Percentiles rank a stretch among this genome's conserved stretches.
Evolutionary conservation across 495 filamentous ascomycete species (phyloP).

Genomic region (Penicillium angulare): DNA sequence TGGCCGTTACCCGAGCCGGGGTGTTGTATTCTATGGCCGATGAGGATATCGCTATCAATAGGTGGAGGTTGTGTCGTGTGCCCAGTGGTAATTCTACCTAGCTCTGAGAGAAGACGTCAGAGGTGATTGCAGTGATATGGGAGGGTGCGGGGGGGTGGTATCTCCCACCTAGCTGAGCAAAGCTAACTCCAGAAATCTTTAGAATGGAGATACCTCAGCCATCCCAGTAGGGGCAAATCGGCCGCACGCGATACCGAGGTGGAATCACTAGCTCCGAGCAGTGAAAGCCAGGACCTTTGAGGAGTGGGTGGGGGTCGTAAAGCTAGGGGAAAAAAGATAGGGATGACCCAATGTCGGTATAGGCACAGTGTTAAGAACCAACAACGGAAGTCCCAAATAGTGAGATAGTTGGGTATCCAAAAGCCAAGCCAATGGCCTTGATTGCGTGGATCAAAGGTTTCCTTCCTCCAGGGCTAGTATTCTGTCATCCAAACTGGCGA

Average conservation of each 20-base stretch:
- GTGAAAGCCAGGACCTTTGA: conserved; percentile 1
- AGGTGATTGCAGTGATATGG: background rate
- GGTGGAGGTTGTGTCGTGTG: conserved; percentile 8
- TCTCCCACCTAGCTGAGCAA: conserved; percentile 1
- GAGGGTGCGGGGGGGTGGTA: background rate
- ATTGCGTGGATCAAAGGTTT: conserved; percentile 21
- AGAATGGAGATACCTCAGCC: conserved; percentile 22
- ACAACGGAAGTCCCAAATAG: conserved; percentile 1
- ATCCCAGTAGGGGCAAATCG: conserved; percentile 30
- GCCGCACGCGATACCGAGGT: conserved; percentile 35
- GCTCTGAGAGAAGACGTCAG: conserved; percentile 5
- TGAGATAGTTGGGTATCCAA: conserved; percentile 30
- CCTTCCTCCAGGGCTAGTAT: too few relatives aligned
- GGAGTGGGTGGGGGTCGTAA: conserved; percentile 4
- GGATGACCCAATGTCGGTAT: too few relatives aligned
- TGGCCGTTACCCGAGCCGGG: conserved; percentile 38
- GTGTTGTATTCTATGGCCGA: conserved; percentile 21
- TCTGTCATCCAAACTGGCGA: conserved; percentile 19
- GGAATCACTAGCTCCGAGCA: conserved; percentile 13
- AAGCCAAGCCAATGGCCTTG: conserved; percentile 27
- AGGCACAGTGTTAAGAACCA: background rate
- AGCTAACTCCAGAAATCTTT: conserved; percentile 20
- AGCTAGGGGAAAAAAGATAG: background rate
- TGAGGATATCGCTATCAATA: conserved; percentile 4
- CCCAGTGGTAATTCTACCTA: conserved; percentile 12